A percentile compares a stretch with the other conserved stretches of the same genome.
phyloP scores from a whole-genome alignment of 768 basidiomycete species.

The Asterophora parasitica region DNA sequence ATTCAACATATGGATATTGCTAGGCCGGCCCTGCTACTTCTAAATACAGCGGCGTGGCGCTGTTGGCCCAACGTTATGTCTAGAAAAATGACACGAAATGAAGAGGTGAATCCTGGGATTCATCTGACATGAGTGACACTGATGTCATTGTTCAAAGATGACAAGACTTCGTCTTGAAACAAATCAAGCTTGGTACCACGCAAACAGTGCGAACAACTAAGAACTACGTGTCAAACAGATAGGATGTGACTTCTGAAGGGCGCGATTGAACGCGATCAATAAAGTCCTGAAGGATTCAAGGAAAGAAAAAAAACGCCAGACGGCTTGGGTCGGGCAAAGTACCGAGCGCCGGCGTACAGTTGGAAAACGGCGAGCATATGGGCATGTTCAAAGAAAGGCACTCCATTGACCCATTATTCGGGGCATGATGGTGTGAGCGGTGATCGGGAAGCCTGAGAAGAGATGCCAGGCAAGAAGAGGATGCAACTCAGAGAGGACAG shows the following conservation, averaged over 20 bases:
- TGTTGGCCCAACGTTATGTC: background rate
- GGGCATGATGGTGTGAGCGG: background rate
- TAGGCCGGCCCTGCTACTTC: background rate
- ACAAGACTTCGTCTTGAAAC: background rate
- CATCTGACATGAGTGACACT: slow-evolving; percentile 2
- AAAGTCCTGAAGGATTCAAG: too few relatives aligned
- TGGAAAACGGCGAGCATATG: slow-evolving; percentile 2
- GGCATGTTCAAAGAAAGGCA: slow-evolving; percentile 8
- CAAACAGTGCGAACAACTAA: background rate
- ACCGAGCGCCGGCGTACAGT: background rate
- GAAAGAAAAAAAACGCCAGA: background rate
- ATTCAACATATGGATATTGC: background rate
- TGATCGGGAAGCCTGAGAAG: slow-evolving; percentile 3
- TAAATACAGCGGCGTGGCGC: background rate
- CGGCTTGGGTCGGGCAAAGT: background rate
- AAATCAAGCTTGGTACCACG: background rate
- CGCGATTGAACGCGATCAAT: too few relatives aligned
- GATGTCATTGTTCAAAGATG: slow-evolving; percentile 7
- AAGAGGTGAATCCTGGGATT: slow-evolving; percentile 4
- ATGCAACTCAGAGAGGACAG: background rate
- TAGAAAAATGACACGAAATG: background rate
- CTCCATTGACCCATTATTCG: slow-evolving; percentile 2
- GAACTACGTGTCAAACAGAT: background rate
- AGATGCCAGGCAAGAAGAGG: background rate
- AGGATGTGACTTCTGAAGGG: background rate